Evolutionary conservation across 129 eudicot species (phyloP), one percentile per base, ranked within the genome.

Genomic region (Tagetes erecta): DNA sequence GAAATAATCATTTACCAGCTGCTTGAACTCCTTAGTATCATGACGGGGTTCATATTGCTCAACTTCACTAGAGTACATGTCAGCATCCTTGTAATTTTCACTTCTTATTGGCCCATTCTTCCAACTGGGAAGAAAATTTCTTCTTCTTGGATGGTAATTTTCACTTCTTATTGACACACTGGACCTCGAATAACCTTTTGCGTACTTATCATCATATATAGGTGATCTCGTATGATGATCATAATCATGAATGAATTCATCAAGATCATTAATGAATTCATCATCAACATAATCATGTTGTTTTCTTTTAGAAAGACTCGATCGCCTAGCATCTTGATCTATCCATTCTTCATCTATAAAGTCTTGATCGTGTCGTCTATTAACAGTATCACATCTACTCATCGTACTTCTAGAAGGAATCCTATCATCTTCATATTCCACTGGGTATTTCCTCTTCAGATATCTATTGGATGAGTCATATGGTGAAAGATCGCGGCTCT

Each of bases 1-100:
- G 81, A 74, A 87, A 50, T 8, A 64, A 3, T 74, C 79, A 51
- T 74, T 75, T 14, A 85, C 87, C 76, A 77, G 72, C 67, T 83
- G 80, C 84, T 80, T 80, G 79, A 87, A 85, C 74, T 82, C 89
- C 66, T 84, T 78, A 9, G 89, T 70, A 69, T 78, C 81, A 75
- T 80, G 86, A 30, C 59, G 72, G 60, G 83, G 84, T 70, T 83
- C 81, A 20, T 64, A 79, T 9, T 52, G 68, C 38, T 78, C 67
- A 37, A 55, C 56, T 59, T 66, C 87, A 69, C 66, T 44, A 39
- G 83, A 73, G 65, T 67, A 66, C 71, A 38, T 74, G 76, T 77
- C 83, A 67, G 47, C 57, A n/a, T 70, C 72, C 65, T 84, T 73
- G 47, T 72, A 82, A 56, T 73, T 72, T 70, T 77, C 82, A 67